Base-by-base conservation (phyloP, 371 early-diverging fungal genomes). In the Zancudomyces culisetae region DNA sequence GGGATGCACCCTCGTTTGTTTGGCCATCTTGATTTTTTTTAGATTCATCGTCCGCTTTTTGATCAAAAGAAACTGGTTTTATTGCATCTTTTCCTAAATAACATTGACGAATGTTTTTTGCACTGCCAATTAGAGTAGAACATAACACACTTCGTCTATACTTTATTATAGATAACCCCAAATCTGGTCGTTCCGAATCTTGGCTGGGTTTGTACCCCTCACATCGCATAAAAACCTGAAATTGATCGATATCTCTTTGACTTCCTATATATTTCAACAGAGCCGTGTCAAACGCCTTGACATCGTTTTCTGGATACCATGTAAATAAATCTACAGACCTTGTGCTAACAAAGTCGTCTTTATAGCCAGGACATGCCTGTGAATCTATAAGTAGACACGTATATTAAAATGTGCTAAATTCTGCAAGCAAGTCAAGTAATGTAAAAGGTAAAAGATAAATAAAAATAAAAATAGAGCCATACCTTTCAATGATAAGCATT, bases 101-200 rank as follows among this genome's bases (percentile, higher is more conserved):
- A 55, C 66, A 66, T 19, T 57, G 59, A 39, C 18, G 23, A n/a
- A 66, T 27, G 51, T 66, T 66, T 1, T 66, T 54, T 0, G 59
- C 49, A 52, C 66, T 57, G n/a, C 56, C 59, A 10, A 66, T 40
- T 13, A 66, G 23, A 19, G 65, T 58, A 4, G 66, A 60, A 56
- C 66, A 66, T 6, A 66, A 39, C 53, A 66, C 58, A 30, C 66
- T 66, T 52, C 66, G 58, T 42, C 63, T 60, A 48, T 62, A 66
- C 18, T 60, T 55, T 24, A 66, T 56, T 0, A 55, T 60, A 4
- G 66, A 53, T 41, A 21, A 41, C n/a, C 65, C 66, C 47, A 60
- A 58, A 27, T 65, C 62, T 0, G 59, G 45, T 30, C 51, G 53
- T 49, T 58, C 18, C 2, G 18, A 41, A 19, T 18, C 4, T 6